A percentile compares a stretch with the other conserved stretches of the same genome.
phyloP scores from a whole-genome alignment of 2,329 filamentous ascomycete species.

The Nemania abortiva region DNA sequence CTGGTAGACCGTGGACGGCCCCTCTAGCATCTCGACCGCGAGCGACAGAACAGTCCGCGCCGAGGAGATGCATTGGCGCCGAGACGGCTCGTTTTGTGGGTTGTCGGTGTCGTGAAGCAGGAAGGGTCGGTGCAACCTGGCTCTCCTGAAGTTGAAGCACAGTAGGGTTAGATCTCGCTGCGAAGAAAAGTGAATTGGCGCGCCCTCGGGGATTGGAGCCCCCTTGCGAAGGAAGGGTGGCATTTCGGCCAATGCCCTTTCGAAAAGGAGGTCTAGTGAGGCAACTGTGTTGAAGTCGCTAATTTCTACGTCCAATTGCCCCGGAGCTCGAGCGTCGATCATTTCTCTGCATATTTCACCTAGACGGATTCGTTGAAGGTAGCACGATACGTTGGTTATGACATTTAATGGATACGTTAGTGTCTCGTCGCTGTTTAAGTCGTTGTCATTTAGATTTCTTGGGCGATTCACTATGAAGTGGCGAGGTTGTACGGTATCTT shows the following conservation, averaged over 20 bases:
- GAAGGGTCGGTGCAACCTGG: conserved; percentile 48
- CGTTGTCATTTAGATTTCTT: conserved; percentile 55
- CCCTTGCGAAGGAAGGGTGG: conserved; percentile 39
- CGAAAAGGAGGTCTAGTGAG: conserved; percentile 51
- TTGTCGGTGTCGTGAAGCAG: conserved; percentile 40
- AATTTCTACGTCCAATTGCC: conserved; percentile 44
- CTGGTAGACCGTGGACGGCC: conserved; percentile 10
- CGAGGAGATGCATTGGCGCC: conserved; percentile 44
- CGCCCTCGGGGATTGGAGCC: conserved; percentile 29
- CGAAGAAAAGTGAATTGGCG: conserved; percentile 35
- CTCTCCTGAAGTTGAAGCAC: conserved; percentile 45
- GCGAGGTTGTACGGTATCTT: conserved; percentile 54
- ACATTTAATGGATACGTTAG: conserved; percentile 49
- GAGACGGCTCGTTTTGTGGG: conserved; percentile 34
- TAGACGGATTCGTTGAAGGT: conserved; percentile 55
- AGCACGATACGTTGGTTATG: conserved; percentile 55
- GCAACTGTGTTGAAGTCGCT: conserved; percentile 51
- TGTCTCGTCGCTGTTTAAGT: conserved; percentile 48
- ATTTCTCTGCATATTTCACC: conserved; percentile 54
- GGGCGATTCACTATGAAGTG: conserved; percentile 57
- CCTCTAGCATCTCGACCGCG: conserved; percentile 39
- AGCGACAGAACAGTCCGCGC: conserved; percentile 44
- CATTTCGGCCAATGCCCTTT: conserved; percentile 36
- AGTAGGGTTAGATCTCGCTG: conserved; percentile 44
- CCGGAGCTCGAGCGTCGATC: conserved; percentile 49